phyloP scores from a whole-genome alignment of 1,139 yeast genomes.

The Yamadazyma buinensis region DNA sequence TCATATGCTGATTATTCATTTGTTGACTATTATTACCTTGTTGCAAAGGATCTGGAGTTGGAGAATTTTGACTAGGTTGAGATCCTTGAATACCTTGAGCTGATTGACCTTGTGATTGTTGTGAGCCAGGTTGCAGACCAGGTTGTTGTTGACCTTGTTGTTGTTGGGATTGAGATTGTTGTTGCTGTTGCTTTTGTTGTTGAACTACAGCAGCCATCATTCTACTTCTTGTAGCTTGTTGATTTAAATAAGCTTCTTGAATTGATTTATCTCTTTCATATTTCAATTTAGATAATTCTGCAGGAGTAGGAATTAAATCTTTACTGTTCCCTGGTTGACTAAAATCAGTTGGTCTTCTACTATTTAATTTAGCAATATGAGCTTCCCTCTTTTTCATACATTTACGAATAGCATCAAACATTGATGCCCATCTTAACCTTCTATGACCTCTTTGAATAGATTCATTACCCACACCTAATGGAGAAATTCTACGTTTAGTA shows the following conservation, averaged over 20 bases:
- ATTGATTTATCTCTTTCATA: conserved; percentile 81
- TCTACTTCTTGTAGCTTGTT: conserved; percentile 27
- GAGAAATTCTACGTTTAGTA: conserved; percentile 82
- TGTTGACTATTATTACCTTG: not conserved
- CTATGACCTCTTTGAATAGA: conserved; percentile 91
- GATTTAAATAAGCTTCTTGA: conserved; percentile 65
- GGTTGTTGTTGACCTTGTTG: not conserved
- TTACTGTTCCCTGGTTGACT: conserved; percentile 16
- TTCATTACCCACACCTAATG: conserved; percentile 87
- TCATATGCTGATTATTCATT: not conserved
- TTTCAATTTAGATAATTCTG: conserved; percentile 76
- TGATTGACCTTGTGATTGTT: not conserved
- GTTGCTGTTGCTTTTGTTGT: conserved; percentile 12
- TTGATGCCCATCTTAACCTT: conserved; percentile 84
- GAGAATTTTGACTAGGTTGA: not conserved
- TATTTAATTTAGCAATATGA: conserved; percentile 32
- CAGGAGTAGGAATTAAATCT: conserved; percentile 67
- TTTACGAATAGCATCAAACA: conserved; percentile 94
- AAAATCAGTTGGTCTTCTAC: conserved; percentile 23
- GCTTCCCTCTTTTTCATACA: conserved; percentile 82
- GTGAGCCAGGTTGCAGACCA: too few species aligned
- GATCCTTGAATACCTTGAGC: not conserved
- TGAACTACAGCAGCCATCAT: conserved; percentile 18
- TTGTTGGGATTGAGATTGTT: not conserved
- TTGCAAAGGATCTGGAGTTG: not conserved